phyloP scores from a whole-genome alignment of 2,329 filamentous ascomycete genomes.

The Neophaeococcomyces aloes region DNA sequence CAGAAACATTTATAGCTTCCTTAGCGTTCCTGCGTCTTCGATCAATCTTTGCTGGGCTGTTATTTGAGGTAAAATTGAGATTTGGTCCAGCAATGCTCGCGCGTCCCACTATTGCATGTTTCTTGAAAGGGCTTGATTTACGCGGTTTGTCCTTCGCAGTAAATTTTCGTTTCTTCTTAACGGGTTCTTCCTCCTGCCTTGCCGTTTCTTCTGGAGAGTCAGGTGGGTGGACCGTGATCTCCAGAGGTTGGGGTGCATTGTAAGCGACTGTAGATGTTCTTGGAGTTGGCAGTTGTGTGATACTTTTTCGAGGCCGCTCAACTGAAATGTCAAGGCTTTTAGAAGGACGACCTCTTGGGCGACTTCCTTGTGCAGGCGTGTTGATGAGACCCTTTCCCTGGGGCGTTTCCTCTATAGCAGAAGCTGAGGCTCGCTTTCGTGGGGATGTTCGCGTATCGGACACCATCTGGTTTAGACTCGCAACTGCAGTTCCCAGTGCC shows the following conservation, averaged over 20 bases:
- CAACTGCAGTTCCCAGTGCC: neutral
- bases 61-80: conserved; percentile 12
- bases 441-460: neutral
- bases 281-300: conserved; percentile 9
- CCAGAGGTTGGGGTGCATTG: neutral
- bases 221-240: conserved; percentile 4
- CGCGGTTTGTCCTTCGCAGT: conserved; percentile 8
- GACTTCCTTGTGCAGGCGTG: too few species aligned
- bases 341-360: too few species aligned
- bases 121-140: conserved; percentile 15
- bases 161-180: conserved; percentile 8
- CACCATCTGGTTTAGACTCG: conserved; percentile 3
- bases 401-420: neutral
- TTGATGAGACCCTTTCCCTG: neutral
- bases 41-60: conserved; percentile 13
- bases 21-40: neutral
- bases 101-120: conserved; percentile 7
- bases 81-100: conserved; percentile 12
- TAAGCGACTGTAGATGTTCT: conserved; percentile 6
- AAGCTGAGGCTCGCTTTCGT: conserved; percentile 1
- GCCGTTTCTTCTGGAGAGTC: neutral
- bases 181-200: neutral
- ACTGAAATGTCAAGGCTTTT: too few species aligned
- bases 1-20: too few species aligned
- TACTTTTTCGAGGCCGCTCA: conserved; percentile 4